A percentile compares a stretch with the other conserved stretches of the same genome.
These are phyloP conservation scores for Schizochytrium sp. DNA, from an alignment of 108 stramenopile species.

Conservation along the genomic window DNA sequence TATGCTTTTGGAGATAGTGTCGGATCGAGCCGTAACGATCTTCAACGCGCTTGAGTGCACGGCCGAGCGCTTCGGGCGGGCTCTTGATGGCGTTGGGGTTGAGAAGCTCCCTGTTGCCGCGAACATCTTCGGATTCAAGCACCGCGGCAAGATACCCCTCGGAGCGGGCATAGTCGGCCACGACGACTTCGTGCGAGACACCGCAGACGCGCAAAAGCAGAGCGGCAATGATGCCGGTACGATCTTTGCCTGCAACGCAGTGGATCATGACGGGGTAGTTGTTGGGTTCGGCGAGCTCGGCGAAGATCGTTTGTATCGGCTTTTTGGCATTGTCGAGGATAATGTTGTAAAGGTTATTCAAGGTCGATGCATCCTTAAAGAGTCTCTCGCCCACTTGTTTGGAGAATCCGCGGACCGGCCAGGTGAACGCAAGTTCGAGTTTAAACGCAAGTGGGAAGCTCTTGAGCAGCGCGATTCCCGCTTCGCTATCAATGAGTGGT, in stretches of 20 bases:
- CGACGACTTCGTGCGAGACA: neutral
- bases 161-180: neutral
- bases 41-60: neutral
- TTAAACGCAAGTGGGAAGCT: neutral
- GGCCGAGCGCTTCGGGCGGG: neutral
- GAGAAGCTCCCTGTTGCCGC: neutral
- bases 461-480: neutral
- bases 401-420: neutral
- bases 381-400: neutral
- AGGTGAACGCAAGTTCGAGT: neutral
- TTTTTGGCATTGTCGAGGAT: neutral
- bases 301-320: neutral
- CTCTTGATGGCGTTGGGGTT: neutral
- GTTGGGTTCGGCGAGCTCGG: neutral
- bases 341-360: neutral
- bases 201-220: neutral
- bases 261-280: neutral
- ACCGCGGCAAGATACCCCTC: neutral
- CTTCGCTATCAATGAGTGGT: neutral
- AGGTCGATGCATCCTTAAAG: neutral
- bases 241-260: neutral
- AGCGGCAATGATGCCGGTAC: neutral
- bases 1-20: neutral
- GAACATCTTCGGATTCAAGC: neutral
- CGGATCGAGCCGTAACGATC: neutral